These are phyloP conservation scores for Fusarium concolor DNA, from an alignment of 2,329 filamentous ascomycete species.

Conservation along the genomic window DNA sequence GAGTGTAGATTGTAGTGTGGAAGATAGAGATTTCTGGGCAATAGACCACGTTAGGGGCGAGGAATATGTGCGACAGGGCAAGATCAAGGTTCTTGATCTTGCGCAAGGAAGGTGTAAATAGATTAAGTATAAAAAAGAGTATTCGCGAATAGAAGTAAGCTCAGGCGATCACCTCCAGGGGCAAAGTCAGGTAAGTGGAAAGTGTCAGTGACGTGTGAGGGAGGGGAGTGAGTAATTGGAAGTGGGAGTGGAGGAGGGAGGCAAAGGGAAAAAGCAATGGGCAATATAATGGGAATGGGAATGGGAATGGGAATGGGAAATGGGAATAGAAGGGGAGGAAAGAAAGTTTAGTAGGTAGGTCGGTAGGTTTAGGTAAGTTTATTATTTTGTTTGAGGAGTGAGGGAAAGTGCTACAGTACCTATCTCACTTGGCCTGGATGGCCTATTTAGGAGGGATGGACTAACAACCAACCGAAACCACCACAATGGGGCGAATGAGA, in stretches of 20 bases:
- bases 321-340: conserved; percentile 26
- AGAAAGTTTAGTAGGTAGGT: conserved; percentile 30
- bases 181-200: not conserved
- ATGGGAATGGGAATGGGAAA: conserved; percentile 15
- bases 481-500: conserved; percentile 30
- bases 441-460: conserved; percentile 19
- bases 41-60: conserved; percentile 16
- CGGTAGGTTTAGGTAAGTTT: conserved; percentile 29
- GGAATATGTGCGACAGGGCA: conserved; percentile 3
- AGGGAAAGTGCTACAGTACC: conserved; percentile 32
- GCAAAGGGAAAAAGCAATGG: conserved; percentile 7
- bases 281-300: too few relatives aligned
- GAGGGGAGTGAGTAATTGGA: not conserved
- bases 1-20: conserved; percentile 5
- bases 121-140: conserved; percentile 24
- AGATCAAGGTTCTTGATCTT: not conserved
- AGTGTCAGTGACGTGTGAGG: conserved; percentile 22
- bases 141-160: conserved; percentile 18
- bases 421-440: not conserved
- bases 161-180: conserved; percentile 16
- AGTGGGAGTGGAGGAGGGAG: conserved; percentile 10
- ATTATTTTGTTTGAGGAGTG: conserved; percentile 17
- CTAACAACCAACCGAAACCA: conserved; percentile 40
- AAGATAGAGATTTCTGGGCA: conserved; percentile 30
- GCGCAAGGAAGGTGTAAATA: not conserved